Base-by-base conservation (phyloP, 306 rosid genomes). In the Citrullus amarus region DNA sequence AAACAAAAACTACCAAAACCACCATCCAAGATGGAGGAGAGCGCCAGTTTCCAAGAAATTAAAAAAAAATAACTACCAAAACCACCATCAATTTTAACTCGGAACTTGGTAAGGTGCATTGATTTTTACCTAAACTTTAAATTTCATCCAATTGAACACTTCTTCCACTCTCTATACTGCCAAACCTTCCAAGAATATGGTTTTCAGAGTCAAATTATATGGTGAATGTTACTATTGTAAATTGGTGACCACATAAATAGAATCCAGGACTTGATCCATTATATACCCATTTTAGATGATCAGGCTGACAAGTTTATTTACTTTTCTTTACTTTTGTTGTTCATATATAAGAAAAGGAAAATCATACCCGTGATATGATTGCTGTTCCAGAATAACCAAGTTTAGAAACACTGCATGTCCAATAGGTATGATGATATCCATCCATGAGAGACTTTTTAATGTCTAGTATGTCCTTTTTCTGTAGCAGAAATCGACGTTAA, bases 361-460 rank as follows among this genome's bases (percentile, higher is more conserved):
- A 41, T n/a, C 79, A 78, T 85, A 89, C 98, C 90, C 97, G 88
- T 76, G 97, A 94, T 79, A 94, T 92, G 75, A 94, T 90, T 69
- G 95, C 93, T 53, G 97, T 91, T 85, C 98, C 98, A 57, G 97
- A 91, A 82, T 95, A 95, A 81, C 97, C 97, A 70, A 95, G 97
- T 81, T 92, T 95, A 69, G 96, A 84, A 82, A 88, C 86, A 88
- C 96, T 92, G 54, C 97, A 92, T 3, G 96, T 91, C 98, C 98
- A 92, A 84, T 88, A 95, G 85, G 93, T 89, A 84, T 92, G 85
- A 58, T 87, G 92, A 65, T 90, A 94, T 67, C 97, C 97, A 79
- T 92, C 90, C 67, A 94, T 67, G 43, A 94, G 84, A 82, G 76
- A 68, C 50, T 78, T 80, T 77, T 85, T 88, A 68, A 92, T 89